Conservation (phyloP, 805 yeast genomes). For the Lachancea cidri region DNA sequence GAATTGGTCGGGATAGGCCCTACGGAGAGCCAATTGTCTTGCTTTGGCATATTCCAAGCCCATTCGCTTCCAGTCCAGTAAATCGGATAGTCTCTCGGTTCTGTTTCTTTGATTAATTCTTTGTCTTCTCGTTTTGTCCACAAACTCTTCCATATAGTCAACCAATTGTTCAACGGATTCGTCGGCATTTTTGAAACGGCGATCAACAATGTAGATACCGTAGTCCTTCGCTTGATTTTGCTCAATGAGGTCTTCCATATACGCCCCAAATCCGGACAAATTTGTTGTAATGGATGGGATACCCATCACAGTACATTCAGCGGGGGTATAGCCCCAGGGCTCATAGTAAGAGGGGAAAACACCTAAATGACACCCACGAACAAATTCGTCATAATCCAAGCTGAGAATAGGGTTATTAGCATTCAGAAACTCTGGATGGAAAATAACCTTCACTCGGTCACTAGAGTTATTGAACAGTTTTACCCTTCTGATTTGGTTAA, state of each 20-base stretch:
- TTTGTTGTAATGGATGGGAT: conserved; percentile 96
- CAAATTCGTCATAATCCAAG: conserved; percentile 94
- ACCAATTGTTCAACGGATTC: conserved; percentile 89
- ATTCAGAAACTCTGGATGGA: conserved; percentile 96
- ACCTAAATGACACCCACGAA: conserved; percentile 96
- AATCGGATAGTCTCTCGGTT: conserved; percentile 87
- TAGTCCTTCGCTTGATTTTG: conserved; percentile 76
- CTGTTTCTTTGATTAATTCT: conserved; percentile 96
- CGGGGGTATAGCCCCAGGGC: conserved; percentile 99
- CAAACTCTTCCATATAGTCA: conserved; percentile 84
- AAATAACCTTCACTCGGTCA: conserved; percentile 90
- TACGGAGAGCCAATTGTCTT: conserved; percentile 79
- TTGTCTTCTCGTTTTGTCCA: conserved; percentile 88
- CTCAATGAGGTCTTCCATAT: conserved; percentile 96
- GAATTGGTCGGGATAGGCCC: conserved; percentile 90
- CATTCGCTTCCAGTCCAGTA: conserved; percentile 97
- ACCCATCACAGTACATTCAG: conserved; percentile 99
- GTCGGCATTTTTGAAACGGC: conserved; percentile 87
- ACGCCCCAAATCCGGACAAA: conserved; percentile 94
- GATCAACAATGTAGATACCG: conserved; percentile 94
- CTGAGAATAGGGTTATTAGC: conserved; percentile 92
- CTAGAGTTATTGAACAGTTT: conserved; percentile 83
- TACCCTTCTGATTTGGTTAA: conserved; percentile 87
- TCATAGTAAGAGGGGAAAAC: conserved; percentile 98
- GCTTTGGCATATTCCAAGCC: conserved; percentile 96